Conservation (phyloP, 352 stramenopile genomes). For the Plasmopara muralis region DNA sequence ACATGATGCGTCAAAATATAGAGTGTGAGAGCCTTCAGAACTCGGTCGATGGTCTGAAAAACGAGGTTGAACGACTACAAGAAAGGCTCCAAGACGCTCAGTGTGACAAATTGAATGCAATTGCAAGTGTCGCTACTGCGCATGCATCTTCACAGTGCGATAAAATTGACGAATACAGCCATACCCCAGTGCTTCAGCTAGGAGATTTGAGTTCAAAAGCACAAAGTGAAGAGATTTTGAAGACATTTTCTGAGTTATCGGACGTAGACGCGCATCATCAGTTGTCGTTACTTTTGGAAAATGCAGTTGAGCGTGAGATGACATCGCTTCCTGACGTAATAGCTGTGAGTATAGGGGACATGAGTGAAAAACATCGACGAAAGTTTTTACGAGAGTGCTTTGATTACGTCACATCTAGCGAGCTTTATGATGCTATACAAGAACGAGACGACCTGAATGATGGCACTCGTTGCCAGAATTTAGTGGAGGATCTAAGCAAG, state of each 20-base stretch:
- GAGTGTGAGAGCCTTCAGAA: constrained; percentile 15
- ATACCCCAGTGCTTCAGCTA: constrained; percentile 22
- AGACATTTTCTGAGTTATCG: constrained; percentile 37
- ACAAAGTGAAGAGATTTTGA: constrained; percentile 35
- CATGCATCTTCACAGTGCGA: constrained; percentile 7
- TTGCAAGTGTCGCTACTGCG: constrained; percentile 12
- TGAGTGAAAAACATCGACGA: constrained; percentile 34
- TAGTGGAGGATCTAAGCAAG: constrained; percentile 48
- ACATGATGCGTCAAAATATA: constrained; percentile 23
- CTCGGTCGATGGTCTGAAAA: constrained; percentile 19
- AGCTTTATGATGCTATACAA: constrained; percentile 48
- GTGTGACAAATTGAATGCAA: constrained; percentile 7
- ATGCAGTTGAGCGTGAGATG: constrained; percentile 30
- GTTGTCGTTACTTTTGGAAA: constrained; percentile 32
- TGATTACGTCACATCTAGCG: constrained; percentile 34
- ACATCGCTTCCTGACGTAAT: constrained; percentile 33
- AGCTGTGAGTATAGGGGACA: constrained; percentile 36
- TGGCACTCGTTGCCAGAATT: constrained; percentile 42
- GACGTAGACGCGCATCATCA: constrained; percentile 33
- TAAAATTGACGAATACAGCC: constrained; percentile 17
- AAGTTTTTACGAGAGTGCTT: constrained; percentile 57
- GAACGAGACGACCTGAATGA: constrained; percentile 50
- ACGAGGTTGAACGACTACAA: constrained; percentile 32
- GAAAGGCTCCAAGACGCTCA: constrained; percentile 36
- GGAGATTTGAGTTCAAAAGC: constrained; percentile 43